Base-by-base conservation (phyloP, 2,329 filamentous ascomycete species). In the Diaporthe citrichinensis region DNA sequence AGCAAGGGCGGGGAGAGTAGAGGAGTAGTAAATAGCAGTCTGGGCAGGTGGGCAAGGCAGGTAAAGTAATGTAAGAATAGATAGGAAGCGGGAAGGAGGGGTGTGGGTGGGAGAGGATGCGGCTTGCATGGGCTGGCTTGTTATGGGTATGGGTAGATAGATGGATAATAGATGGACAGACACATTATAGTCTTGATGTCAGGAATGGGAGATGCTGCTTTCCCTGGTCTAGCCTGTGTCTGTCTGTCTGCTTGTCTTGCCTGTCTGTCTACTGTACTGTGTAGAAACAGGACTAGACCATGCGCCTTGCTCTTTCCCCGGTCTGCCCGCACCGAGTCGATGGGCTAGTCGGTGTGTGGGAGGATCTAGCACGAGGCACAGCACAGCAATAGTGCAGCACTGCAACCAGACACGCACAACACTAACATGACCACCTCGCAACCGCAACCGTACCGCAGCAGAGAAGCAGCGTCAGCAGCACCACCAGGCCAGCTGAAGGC, bases 341-440 rank as follows among this genome's bases (percentile, higher is more conserved):
- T 55, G 55, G 71, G 74, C 71, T 57, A 69, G 74, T 76, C 71
- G 71, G 74, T 76, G 71, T 74, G 71, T 17, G 34, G 73, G 57
- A 71, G 55, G 44, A 51, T 39, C 31, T 53, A 46, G 73, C 44
- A 69, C 53, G 36, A 72, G 65, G 34, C 65, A 69, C 31, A 69
- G 65, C 65, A 69, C 46, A 69, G n/a, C 49, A 36, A 69, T 36
- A 69, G 65, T 14, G 34, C 46, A 53, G n/a, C 46, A 69, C n/a
- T 20, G 31, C 34, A 36, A 4, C 8, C 34, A 39, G 14, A 36
- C 46, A 53, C n/a, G 1, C 1, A 2, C 46, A 28, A 55, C 46
- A 55, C 49, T 41, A 59, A 68, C 41, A 59, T 39, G 9, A 23
- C 5, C 17, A 41, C 44, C 25, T 67, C 61, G 44, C 41, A 34